Conservation (phyloP, 2,329 filamentous ascomycete genomes). For the Trichoderma harzianum region DNA sequence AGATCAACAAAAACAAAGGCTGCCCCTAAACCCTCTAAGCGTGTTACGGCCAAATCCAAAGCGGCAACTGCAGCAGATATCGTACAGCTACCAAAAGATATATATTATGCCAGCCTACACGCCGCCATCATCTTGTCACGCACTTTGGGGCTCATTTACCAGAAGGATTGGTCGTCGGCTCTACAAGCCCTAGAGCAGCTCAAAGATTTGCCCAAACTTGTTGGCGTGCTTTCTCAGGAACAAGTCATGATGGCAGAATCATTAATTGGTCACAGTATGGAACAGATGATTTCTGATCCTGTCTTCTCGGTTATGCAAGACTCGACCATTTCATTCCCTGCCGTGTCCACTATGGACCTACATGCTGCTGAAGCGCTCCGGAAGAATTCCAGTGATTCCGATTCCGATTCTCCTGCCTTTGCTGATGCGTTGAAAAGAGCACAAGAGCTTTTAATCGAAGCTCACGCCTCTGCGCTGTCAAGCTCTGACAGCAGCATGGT, state of each 20-base stretch:
- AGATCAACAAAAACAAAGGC: constrained; percentile 23
- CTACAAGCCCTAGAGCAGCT: constrained; percentile 52
- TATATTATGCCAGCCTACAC: constrained; percentile 37
- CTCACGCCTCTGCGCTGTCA: constrained; percentile 55
- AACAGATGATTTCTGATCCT: constrained; percentile 72
- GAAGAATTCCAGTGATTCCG: constrained; percentile 31
- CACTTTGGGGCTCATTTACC: constrained; percentile 45
- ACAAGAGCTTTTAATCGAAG: constrained; percentile 62
- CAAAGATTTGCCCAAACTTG: constrained; percentile 41
- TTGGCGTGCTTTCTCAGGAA: constrained; percentile 42
- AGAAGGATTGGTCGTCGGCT: constrained; percentile 57
- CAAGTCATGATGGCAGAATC: constrained; percentile 65
- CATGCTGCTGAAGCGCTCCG: constrained; percentile 24
- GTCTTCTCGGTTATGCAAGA: constrained; percentile 89
- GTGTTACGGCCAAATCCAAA: constrained; percentile 23
- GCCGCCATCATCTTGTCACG: constrained; percentile 36
- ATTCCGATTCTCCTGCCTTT: constrained; percentile 41
- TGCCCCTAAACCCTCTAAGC: background rate
- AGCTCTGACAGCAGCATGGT: constrained; percentile 57
- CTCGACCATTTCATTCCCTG: constrained; percentile 84
- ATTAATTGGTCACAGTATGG: constrained; percentile 64
- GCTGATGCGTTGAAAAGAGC: constrained; percentile 60
- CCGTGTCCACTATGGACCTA: constrained; percentile 47
- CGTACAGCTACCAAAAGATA: constrained; percentile 29
- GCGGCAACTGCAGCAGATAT: constrained; percentile 20